Percentiles rank a stretch among this genome's conserved stretches.
phyloP scores from a whole-genome alignment of 345 rosid genomes.

The Heritiera fomes region DNA sequence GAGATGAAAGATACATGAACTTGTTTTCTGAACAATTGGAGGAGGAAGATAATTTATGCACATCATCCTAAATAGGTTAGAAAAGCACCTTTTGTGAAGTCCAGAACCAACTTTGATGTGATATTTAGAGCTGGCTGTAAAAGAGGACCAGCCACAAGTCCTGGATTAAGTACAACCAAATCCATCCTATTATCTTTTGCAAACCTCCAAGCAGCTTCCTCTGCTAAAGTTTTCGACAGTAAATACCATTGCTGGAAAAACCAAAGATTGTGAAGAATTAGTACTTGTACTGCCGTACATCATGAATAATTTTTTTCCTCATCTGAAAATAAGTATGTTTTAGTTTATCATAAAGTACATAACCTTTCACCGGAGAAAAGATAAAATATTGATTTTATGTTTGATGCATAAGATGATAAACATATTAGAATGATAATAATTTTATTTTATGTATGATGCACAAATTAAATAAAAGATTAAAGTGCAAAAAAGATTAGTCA shows the following conservation, averaged over 20 bases:
- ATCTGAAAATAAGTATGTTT: not conserved
- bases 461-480: too few species aligned
- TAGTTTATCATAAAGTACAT: not conserved
- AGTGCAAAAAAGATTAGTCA: too few species aligned
- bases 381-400: not conserved
- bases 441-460: too few species aligned
- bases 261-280: not conserved
- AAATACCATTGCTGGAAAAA: slow-evolving; percentile 34
- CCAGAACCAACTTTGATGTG: slow-evolving; percentile 24
- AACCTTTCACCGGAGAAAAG: not conserved
- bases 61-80: not conserved
- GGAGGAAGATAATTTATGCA: not conserved
- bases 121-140: slow-evolving; percentile 41
- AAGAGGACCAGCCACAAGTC: slow-evolving; percentile 42
- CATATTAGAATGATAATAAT: too few species aligned
- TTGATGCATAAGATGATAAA: too few species aligned
- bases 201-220: slow-evolving; percentile 40
- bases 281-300: not conserved
- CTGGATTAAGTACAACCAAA: slow-evolving; percentile 37
- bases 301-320: not conserved
- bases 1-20: not conserved
- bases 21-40: not conserved
- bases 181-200: slow-evolving; percentile 31
- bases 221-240: slow-evolving; percentile 34
- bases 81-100: slow-evolving; percentile 32